phyloP scores from a whole-genome alignment of 169 alveolate genomes.

The Cryptosporidium muris region DNA sequence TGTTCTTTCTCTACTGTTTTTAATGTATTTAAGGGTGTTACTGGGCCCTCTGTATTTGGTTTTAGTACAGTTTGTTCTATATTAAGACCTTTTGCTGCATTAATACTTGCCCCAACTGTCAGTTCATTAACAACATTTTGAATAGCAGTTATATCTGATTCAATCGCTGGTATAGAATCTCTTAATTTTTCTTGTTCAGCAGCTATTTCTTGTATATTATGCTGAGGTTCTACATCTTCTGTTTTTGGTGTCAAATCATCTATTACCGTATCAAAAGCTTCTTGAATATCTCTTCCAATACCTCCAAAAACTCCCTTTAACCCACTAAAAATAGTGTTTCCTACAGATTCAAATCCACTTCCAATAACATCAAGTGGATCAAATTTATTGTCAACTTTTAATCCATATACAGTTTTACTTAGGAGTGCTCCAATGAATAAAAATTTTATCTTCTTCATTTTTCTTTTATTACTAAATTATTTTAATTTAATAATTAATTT shows the following conservation, averaged over 20 bases:
- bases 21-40: slow-evolving; percentile 1
- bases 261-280: slow-evolving; percentile 36
- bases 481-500: not conserved
- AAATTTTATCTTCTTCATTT: slow-evolving; percentile 17
- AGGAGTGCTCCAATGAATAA: slow-evolving; percentile 36
- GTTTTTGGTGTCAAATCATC: slow-evolving; percentile 40
- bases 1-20: slow-evolving; percentile 9
- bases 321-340: slow-evolving; percentile 50
- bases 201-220: slow-evolving; percentile 31
- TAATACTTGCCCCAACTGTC: slow-evolving; percentile 69
- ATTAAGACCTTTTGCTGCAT: slow-evolving; percentile 67
- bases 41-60: slow-evolving; percentile 49
- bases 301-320: slow-evolving; percentile 39
- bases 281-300: slow-evolving; percentile 30
- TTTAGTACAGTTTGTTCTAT: slow-evolving; percentile 45
- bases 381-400: slow-evolving; percentile 46
- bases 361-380: not conserved
- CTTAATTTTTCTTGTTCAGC: slow-evolving; percentile 39
- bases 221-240: slow-evolving; percentile 33
- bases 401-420: slow-evolving; percentile 20
- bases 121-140: slow-evolving; percentile 53
- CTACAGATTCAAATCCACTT: slow-evolving; percentile 9
- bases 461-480: not conserved
- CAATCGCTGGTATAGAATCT: slow-evolving; percentile 30
- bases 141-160: slow-evolving; percentile 41